A percentile compares a stretch with the other conserved stretches of the same genome.
Evolutionary conservation across 2,329 filamentous ascomycete species (phyloP).

Genomic region (Pseudogymnoascus sp.): DNA sequence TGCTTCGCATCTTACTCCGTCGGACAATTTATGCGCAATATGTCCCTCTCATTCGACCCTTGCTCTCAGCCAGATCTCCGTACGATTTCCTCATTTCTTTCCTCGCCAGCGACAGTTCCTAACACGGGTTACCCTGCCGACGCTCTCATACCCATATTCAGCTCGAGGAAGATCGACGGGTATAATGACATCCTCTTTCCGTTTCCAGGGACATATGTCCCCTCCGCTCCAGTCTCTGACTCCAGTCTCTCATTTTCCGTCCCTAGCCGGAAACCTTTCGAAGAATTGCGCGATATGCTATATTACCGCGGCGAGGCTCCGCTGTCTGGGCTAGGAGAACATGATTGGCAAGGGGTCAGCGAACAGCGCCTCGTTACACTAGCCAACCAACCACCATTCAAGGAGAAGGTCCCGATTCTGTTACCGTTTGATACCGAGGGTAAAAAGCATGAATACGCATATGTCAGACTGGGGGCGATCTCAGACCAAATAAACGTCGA

Average conservation of each 20-base stretch:
- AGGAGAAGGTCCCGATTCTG: slow-evolving; percentile 26
- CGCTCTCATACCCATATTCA: slow-evolving; percentile 46
- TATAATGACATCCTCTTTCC: slow-evolving; percentile 46
- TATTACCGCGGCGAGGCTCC: slow-evolving; percentile 44
- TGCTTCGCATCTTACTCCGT: slow-evolving; percentile 26
- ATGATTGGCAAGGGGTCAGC: slow-evolving; percentile 51
- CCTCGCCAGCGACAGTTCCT: slow-evolving; percentile 35
- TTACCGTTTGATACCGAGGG: slow-evolving; percentile 22
- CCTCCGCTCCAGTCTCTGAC: slow-evolving; percentile 34
- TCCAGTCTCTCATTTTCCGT: not conserved
- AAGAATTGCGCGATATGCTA: slow-evolving; percentile 37
- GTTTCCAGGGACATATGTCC: slow-evolving; percentile 33
- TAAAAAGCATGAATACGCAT: slow-evolving; percentile 32
- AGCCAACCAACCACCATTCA: slow-evolving; percentile 37
- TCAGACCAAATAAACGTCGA: slow-evolving; percentile 23
- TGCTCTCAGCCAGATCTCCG: slow-evolving; percentile 43
- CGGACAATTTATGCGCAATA: slow-evolving; percentile 17
- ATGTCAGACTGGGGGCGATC: slow-evolving; percentile 34
- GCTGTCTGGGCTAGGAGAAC: slow-evolving; percentile 40
- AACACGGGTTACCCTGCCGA: slow-evolving; percentile 30
- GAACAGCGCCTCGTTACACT: slow-evolving; percentile 51
- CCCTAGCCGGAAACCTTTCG: slow-evolving; percentile 19
- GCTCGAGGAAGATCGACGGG: slow-evolving; percentile 45
- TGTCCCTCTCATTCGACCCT: slow-evolving; percentile 34
- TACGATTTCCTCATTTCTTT: slow-evolving; percentile 44